Evolutionary conservation across 768 basidiomycete species (phyloP).

Genomic region (Tylopilus sp.): DNA sequence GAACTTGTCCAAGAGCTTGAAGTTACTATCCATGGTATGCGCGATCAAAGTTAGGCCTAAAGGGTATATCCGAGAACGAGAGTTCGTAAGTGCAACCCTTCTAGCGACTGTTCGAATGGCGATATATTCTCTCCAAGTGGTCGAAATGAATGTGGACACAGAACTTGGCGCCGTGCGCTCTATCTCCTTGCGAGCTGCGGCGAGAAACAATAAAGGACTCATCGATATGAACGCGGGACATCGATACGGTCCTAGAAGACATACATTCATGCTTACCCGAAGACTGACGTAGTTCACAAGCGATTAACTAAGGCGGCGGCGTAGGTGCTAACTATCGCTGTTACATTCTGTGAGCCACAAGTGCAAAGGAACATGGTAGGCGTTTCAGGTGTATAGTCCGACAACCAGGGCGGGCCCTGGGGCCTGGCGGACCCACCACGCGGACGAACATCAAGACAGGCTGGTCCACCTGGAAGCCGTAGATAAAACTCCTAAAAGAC

Average conservation of each 20-base stretch:
- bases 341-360: conserved; percentile 4
- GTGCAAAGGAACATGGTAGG: not conserved
- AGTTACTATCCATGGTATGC: conserved; percentile 9
- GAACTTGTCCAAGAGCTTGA: not conserved
- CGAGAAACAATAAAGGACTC: conserved; percentile 49
- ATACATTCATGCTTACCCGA: not conserved
- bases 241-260: not conserved
- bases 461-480: not conserved
- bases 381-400: not conserved
- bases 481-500: conserved; percentile 1
- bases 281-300: conserved; percentile 6
- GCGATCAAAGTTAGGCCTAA: conserved; percentile 6
- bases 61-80: conserved; percentile 2
- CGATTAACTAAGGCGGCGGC: conserved; percentile 6
- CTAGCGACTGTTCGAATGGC: not conserved
- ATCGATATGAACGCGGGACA: conserved; percentile 31
- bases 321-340: conserved; percentile 4
- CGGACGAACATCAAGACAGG: not conserved
- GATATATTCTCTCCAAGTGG: not conserved
- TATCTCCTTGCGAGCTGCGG: conserved; percentile 10
- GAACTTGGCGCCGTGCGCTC: conserved; percentile 3
- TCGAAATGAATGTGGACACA: not conserved
- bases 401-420: not conserved
- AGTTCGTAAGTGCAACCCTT: conserved; percentile 11
- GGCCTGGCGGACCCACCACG: too few species aligned